A percentile compares a stretch with the other conserved stretches of the same genome.
These are phyloP conservation scores for Geosmithia morbida DNA, from an alignment of 2,329 filamentous ascomycete species.

Conservation along the genomic window DNA sequence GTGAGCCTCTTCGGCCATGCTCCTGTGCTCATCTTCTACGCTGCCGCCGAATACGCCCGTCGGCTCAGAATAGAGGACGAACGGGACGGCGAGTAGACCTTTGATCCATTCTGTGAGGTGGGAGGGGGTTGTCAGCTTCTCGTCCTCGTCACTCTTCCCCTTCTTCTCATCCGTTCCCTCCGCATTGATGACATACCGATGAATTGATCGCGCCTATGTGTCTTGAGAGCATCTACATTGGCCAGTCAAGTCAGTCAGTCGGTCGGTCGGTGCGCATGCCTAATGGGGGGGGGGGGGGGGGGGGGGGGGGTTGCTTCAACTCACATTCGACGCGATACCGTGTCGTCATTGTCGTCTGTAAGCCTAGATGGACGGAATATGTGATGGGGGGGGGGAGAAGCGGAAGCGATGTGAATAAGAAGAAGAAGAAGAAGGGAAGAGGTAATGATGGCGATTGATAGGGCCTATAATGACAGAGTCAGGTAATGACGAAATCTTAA, in stretches of 20 bases:
- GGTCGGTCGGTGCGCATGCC: no score
- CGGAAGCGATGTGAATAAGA: no score
- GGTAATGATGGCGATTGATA: no score
- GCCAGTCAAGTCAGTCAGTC: no score
- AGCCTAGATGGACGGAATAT: no score
- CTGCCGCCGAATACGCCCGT: constrained; percentile 69
- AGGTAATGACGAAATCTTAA: no score
- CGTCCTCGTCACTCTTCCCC: no score
- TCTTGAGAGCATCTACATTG: constrained; percentile 49
- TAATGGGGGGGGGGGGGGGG: neutral
- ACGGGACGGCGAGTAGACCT: constrained; percentile 82
- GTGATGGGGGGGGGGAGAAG: no score
- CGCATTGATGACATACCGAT: constrained; percentile 39
- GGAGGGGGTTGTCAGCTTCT: no score
- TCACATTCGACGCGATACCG: constrained; percentile 62
- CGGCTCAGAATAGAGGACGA: constrained; percentile 91
- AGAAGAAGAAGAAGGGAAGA: no score
- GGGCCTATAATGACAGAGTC: no score
- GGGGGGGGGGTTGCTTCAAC: constrained; percentile 12
- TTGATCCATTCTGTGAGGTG: constrained; percentile 75
- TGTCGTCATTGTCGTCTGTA: constrained; percentile 44
- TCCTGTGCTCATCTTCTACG: constrained; percentile 39
- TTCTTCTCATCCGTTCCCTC: no score
- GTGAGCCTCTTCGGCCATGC: constrained; percentile 70
- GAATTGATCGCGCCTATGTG: constrained; percentile 81